Evolutionary conservation across 805 yeast genomes (phyloP).

Genomic region (Pichia occidentalis): DNA sequence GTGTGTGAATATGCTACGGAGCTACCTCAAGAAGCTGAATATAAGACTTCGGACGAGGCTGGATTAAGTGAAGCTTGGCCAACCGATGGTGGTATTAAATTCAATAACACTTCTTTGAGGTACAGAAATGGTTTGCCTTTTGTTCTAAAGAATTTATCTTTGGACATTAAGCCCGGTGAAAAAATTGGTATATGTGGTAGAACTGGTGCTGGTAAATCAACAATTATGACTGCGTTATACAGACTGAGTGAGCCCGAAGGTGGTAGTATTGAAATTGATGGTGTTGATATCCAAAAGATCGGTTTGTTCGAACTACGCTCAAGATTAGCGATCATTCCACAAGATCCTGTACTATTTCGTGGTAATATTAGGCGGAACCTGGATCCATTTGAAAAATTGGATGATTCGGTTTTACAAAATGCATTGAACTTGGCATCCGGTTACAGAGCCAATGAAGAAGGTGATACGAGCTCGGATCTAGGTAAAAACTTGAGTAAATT

Average conservation of each 20-base stretch:
- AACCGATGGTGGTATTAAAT: constrained; percentile 38
- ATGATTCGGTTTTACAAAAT: constrained; percentile 62
- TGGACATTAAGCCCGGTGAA: constrained; percentile 47
- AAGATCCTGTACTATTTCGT: constrained; percentile 79
- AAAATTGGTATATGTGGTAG: constrained; percentile 85
- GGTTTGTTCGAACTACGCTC: constrained; percentile 68
- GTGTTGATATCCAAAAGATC: constrained; percentile 51
- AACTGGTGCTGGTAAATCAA: constrained; percentile 81
- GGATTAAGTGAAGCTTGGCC: constrained; percentile 40
- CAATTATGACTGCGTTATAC: constrained; percentile 60
- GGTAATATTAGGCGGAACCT: constrained; percentile 72
- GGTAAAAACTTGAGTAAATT: too few species aligned
- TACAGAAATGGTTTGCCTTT: constrained; percentile 58
- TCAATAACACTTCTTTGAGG: constrained; percentile 43
- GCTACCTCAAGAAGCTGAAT: constrained; percentile 61
- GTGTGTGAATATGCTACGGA: constrained; percentile 54
- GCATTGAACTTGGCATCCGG: constrained; percentile 47
- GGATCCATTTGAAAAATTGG: constrained; percentile 61
- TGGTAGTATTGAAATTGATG: constrained; percentile 62
- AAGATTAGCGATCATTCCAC: constrained; percentile 78
- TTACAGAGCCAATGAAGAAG: constrained; percentile 17
- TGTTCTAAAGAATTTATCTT: constrained; percentile 43
- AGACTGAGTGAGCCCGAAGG: constrained; percentile 51
- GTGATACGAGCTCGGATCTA: too few species aligned
- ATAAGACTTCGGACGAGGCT: constrained; percentile 18